Conservation (phyloP, 768 basidiomycete genomes). For the Amanita polypyramis region DNA sequence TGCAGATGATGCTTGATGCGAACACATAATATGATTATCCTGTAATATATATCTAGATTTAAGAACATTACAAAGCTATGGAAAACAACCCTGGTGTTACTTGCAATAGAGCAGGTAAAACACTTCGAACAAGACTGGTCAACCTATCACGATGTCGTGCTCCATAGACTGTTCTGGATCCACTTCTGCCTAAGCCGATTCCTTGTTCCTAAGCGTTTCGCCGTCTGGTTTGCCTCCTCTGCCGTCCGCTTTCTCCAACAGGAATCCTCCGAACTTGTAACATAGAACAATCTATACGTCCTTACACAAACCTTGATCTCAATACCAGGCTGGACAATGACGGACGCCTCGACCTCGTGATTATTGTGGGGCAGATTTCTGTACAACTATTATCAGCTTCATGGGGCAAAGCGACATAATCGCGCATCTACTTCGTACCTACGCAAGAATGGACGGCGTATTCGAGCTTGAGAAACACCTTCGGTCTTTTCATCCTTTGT, state of each 20-base stretch:
- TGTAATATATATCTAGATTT: no score
- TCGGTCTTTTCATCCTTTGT: conserved; percentile 46
- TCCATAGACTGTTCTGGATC: conserved; percentile 12
- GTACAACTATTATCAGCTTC: conserved; percentile 2
- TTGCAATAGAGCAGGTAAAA: background rate
- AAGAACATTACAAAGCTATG: background rate
- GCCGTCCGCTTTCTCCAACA: conserved; percentile 36
- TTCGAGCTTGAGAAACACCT: conserved; percentile 34
- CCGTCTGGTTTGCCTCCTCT: conserved; percentile 27
- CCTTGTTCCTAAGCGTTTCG: conserved; percentile 20
- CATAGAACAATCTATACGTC: conserved; percentile 76
- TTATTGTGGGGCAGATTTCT: conserved; percentile 31
- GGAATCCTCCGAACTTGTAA: conserved; percentile 56
- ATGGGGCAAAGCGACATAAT: background rate
- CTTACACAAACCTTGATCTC: conserved; percentile 81
- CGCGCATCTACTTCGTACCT: conserved; percentile 31
- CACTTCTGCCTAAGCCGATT: conserved; percentile 26
- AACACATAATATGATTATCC: background rate
- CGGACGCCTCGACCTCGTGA: conserved; percentile 29
- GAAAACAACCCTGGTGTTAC: background rate
- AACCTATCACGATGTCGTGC: background rate
- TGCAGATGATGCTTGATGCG: conserved; percentile 15
- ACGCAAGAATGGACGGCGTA: conserved; percentile 53
- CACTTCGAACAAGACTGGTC: background rate
- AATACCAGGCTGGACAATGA: conserved; percentile 46